A percentile compares a stretch with the other conserved stretches of the same genome.
Evolutionary conservation across 352 stramenopile genomes (phyloP).

Genomic region (Phytophthora tentaculata): DNA sequence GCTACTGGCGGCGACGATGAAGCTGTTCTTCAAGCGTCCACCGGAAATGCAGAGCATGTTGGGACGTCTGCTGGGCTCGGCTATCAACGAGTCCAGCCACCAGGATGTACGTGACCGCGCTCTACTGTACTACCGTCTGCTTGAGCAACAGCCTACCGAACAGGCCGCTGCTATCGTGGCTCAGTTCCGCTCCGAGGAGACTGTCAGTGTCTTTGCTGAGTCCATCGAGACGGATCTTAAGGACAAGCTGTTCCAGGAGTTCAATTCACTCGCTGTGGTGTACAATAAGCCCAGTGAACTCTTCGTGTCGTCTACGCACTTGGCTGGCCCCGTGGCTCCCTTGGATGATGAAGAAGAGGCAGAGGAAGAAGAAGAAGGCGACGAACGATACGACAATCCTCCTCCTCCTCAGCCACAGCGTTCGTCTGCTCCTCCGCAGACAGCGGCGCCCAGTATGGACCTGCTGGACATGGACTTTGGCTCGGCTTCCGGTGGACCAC

Average conservation of each 20-base stretch:
- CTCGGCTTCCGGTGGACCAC: constrained; percentile 25
- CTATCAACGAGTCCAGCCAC: constrained; percentile 95
- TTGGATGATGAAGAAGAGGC: constrained; percentile 57
- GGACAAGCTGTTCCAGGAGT: constrained; percentile 94
- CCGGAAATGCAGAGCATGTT: constrained; percentile 98
- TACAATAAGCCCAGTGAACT: constrained; percentile 97
- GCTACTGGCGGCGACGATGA: constrained; percentile 95
- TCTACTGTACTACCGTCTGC: constrained; percentile 97
- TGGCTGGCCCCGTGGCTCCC: constrained; percentile 41
- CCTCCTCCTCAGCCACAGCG: constrained; percentile 45
- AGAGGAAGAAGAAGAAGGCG: constrained; percentile 44
- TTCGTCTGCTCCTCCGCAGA: constrained; percentile 21
- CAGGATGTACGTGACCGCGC: constrained; percentile 97
- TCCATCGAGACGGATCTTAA: constrained; percentile 86
- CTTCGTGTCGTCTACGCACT: constrained; percentile 91
- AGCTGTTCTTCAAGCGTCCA: constrained; percentile 98
- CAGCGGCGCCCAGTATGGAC: constrained; percentile 56
- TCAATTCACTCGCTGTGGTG: constrained; percentile 97
- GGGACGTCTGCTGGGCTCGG: constrained; percentile 92
- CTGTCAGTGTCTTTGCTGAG: constrained; percentile 88
- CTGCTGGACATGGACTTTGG: constrained; percentile 84
- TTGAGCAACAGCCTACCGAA: constrained; percentile 93
- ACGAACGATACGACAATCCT: constrained; percentile 34
- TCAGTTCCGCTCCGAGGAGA: constrained; percentile 74
- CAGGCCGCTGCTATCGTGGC: constrained; percentile 90